phyloP scores from a whole-genome alignment of 257 asterid species.

The Ocimum tenuiflorum region DNA sequence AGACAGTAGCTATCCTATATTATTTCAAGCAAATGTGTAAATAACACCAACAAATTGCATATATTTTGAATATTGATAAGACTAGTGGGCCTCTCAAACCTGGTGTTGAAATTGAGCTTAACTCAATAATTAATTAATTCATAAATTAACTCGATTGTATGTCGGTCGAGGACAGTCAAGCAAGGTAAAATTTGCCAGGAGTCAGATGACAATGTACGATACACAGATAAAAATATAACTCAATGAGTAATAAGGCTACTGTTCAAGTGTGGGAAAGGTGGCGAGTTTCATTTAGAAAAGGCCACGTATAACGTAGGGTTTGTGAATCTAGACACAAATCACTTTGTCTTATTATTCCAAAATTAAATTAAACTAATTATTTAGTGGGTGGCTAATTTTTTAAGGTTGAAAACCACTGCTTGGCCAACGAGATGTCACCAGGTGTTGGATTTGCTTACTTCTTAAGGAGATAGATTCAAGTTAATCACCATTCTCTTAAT shows the following conservation, averaged over 20 bases:
- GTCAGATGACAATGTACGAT: conserved; percentile 48
- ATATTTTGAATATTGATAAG: too few relatives aligned
- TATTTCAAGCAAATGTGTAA: too few relatives aligned
- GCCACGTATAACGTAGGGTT: conserved; percentile 51
- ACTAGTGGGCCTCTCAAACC: too few relatives aligned
- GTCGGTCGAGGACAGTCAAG: too few relatives aligned
- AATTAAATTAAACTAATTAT: not conserved
- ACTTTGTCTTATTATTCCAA: conserved; percentile 21
- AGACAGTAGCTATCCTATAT: too few relatives aligned
- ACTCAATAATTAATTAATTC: too few relatives aligned
- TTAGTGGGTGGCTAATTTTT: conserved; percentile 38
- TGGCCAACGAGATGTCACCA: conserved; percentile 31
- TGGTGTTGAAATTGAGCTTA: too few relatives aligned
- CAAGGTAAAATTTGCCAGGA: too few relatives aligned
- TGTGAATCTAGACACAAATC: conserved; percentile 29
- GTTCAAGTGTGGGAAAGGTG: conserved; percentile 18
- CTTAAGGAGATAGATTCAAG: conserved; percentile 48
- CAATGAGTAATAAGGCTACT: conserved; percentile 13
- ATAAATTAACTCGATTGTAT: too few relatives aligned
- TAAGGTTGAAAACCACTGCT: conserved; percentile 39
- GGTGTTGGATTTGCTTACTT: conserved; percentile 47
- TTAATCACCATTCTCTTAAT: conserved; percentile 31
- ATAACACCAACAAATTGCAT: too few relatives aligned
- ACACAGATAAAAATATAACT: not conserved
- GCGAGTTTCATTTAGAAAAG: conserved; percentile 19